A percentile compares a stretch with the other conserved stretches of the same genome.
These are phyloP conservation scores for Triadica sebifera DNA, from an alignment of 345 rosid genomes.

Conservation along the genomic window DNA sequence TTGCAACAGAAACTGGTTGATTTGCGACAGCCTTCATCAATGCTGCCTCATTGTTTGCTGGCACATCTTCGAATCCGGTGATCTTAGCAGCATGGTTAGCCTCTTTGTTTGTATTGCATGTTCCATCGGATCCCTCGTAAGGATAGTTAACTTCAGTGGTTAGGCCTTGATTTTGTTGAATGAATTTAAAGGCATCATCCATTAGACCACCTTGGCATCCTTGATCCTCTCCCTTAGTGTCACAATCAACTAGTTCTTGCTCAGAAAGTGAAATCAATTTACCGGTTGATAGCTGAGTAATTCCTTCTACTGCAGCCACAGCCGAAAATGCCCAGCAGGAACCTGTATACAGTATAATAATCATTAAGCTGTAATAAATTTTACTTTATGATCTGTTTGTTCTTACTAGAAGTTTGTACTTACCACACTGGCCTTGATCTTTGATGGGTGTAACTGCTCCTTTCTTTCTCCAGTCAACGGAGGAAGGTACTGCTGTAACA, in stretches of 20 bases:
- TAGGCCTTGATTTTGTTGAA: constrained; percentile 20
- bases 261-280: constrained; percentile 40
- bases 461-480: constrained; percentile 21
- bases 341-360: constrained; percentile 11
- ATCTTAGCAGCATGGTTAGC: constrained; percentile 18
- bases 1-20: constrained; percentile 33
- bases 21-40: constrained; percentile 33
- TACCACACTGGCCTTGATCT: constrained; percentile 23
- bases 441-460: constrained; percentile 19
- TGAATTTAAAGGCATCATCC: constrained; percentile 38
- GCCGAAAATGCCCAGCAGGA: constrained; percentile 58
- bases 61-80: constrained; percentile 20
- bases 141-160: constrained; percentile 31
- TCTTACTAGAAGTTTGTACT: background rate
- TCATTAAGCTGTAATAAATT: background rate
- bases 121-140: constrained; percentile 26
- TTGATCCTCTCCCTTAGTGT: constrained; percentile 17
- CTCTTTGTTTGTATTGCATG: constrained; percentile 25
- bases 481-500: constrained; percentile 3
- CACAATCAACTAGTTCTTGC: constrained; percentile 51
- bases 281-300: constrained; percentile 23
- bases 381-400: background rate
- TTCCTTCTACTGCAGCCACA: constrained; percentile 50
- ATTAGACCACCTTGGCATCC: constrained; percentile 36
- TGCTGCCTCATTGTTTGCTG: constrained; percentile 29